Percentiles rank a stretch among this genome's conserved stretches.
These are phyloP conservation scores for Hypoxylon sp. DNA, from an alignment of 2,329 filamentous ascomycete species.

Conservation along the genomic window DNA sequence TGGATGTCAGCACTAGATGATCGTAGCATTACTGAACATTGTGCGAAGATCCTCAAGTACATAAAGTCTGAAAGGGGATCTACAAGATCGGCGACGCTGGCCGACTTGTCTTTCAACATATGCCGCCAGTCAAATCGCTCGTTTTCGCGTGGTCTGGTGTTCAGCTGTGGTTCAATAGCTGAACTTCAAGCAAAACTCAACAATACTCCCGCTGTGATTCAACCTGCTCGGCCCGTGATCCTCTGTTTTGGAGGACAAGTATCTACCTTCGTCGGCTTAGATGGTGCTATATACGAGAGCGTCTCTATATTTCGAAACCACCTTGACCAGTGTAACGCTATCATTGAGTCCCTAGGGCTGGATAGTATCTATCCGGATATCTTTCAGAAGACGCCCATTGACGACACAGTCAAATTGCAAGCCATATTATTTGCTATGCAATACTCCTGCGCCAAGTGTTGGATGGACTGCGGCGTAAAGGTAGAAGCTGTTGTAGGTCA, in stretches of 20 bases:
- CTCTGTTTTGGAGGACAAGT: conserved; percentile 58
- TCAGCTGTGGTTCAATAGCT: conserved; percentile 41
- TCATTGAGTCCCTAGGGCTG: conserved; percentile 35
- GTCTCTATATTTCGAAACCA: conserved; percentile 46
- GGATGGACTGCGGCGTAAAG: conserved; percentile 56
- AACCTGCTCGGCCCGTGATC: conserved; percentile 50
- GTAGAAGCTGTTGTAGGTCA: conserved; percentile 56
- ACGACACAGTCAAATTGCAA: conserved; percentile 56
- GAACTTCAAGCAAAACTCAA: conserved; percentile 49
- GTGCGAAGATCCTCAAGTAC: background rate
- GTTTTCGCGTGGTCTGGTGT: background rate
- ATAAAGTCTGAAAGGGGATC: background rate
- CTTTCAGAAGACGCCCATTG: conserved; percentile 49
- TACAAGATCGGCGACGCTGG: background rate
- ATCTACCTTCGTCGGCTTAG: conserved; percentile 51
- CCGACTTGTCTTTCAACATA: conserved; percentile 8
- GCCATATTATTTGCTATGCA: conserved; percentile 58
- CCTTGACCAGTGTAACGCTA: conserved; percentile 46
- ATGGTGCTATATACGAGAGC: conserved; percentile 52
- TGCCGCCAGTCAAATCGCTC: conserved; percentile 7
- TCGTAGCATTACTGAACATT: conserved; percentile 43
- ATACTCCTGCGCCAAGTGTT: conserved; percentile 55
- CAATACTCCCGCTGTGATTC: background rate
- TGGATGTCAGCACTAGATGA: conserved; percentile 45
- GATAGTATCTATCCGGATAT: conserved; percentile 54